Evolutionary conservation across 2,329 filamentous ascomycete genomes (phyloP).

Genomic region (Alternaria sp.): DNA sequence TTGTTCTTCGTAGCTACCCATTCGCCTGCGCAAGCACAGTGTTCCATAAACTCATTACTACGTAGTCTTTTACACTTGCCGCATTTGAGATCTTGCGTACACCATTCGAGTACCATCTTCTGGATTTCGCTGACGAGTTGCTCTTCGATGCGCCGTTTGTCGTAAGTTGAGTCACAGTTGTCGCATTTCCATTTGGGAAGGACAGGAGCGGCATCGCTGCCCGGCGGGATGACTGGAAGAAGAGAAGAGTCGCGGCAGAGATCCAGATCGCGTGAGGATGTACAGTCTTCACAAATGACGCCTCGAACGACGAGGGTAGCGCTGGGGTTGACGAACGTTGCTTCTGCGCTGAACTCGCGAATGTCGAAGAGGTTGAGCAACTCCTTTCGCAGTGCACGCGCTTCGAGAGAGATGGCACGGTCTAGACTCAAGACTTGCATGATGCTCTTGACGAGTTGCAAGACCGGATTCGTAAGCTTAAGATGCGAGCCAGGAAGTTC

Average conservation of each 20-base stretch:
- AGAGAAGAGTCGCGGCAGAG: conserved; percentile 89
- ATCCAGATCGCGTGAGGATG: conserved; percentile 86
- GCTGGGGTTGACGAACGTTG: conserved; percentile 86
- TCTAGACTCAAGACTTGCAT: conserved; percentile 93
- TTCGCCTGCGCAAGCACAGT: conserved; percentile 88
- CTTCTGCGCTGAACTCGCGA: conserved; percentile 88
- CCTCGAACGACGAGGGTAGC: conserved; percentile 76
- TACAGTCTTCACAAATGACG: conserved; percentile 89
- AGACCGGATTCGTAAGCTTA: conserved; percentile 71
- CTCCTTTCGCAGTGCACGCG: conserved; percentile 86
- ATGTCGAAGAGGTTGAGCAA: conserved; percentile 90
- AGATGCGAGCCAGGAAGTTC: conserved; percentile 76
- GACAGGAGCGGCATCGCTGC: conserved; percentile 38
- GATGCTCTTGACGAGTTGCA: conserved; percentile 90
- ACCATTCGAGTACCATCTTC: conserved; percentile 78
- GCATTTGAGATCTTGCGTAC: conserved; percentile 89
- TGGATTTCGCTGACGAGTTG: conserved; percentile 79
- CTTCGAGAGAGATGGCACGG: conserved; percentile 88
- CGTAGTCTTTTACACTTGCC: conserved; percentile 71
- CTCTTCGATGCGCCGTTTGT: conserved; percentile 85
- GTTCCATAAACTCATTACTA: conserved; percentile 94
- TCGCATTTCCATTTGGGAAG: conserved; percentile 79
- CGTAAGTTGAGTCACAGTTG: conserved; percentile 77
- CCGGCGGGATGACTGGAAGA: conserved; percentile 61
- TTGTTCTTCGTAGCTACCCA: conserved; percentile 78